Evolutionary conservation across 441 rosid genomes (phyloP).

Genomic region (Arabidopsis hybrid): DNA sequence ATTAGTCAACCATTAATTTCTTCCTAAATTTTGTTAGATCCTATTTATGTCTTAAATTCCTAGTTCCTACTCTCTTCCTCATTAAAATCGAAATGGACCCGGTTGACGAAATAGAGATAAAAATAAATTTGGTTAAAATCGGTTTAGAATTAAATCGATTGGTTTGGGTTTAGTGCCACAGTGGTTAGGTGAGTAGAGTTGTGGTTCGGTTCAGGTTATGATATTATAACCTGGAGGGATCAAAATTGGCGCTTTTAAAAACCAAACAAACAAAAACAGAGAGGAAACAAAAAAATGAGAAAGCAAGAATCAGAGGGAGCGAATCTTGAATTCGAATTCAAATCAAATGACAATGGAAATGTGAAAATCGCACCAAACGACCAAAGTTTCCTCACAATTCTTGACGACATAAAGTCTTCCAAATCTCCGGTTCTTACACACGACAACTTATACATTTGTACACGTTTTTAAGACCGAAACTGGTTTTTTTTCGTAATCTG

Average conservation of each 20-base stretch:
- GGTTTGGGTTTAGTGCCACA: constrained; percentile 12
- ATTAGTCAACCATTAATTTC: constrained; percentile 51
- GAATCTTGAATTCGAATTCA: constrained; percentile 17
- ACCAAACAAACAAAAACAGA: constrained; percentile 1
- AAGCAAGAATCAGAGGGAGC: constrained; percentile 22
- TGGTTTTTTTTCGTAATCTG: constrained; percentile 3
- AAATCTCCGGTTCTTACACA: constrained; percentile 31
- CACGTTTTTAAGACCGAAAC: constrained; percentile 8
- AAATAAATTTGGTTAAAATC: constrained; percentile 3
- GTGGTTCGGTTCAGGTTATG: constrained; percentile 2
- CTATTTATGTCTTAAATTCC: too few relatives aligned
- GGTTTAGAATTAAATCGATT: neutral
- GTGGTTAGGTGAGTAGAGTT: constrained; percentile 1
- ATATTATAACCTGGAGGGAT: neutral
- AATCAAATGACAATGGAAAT: constrained; percentile 8
- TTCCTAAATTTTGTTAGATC: constrained; percentile 1
- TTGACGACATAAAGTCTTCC: constrained; percentile 44
- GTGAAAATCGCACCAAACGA: constrained; percentile 38
- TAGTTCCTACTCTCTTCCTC: neutral
- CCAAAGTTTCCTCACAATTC: constrained; percentile 25
- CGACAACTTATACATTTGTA: neutral
- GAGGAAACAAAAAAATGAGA: neutral
- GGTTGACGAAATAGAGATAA: neutral
- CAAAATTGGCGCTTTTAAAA: neutral
- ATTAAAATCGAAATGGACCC: neutral